Percentiles rank a stretch among this genome's conserved stretches.
These are phyloP conservation scores for Trypanosoma mega DNA, from an alignment of 208 protist genomes.

Conservation along the genomic window DNA sequence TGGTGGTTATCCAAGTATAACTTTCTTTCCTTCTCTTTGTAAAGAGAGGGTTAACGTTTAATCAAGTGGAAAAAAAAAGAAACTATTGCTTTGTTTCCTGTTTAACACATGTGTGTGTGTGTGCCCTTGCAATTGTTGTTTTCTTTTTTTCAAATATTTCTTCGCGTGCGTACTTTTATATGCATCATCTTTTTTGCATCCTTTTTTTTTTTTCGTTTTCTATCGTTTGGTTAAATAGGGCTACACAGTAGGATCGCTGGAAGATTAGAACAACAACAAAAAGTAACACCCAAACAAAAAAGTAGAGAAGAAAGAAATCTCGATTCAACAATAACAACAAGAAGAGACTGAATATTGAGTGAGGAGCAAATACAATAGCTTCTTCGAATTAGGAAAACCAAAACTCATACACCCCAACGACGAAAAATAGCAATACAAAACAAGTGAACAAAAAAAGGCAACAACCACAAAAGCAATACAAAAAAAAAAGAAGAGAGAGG, in stretches of 20 bases:
- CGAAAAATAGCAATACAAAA: not conserved
- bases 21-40: too few relatives aligned
- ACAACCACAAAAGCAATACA: not conserved
- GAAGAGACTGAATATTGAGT: too few relatives aligned
- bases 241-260: too few relatives aligned
- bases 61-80: too few relatives aligned
- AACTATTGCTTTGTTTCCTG: not conserved
- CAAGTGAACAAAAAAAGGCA: not conserved
- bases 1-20: too few relatives aligned
- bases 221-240: too few relatives aligned
- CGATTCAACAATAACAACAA: too few relatives aligned
- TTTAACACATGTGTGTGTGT: not conserved
- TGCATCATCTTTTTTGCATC: not conserved
- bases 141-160: constrained; percentile 10
- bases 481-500: not conserved
- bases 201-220: not conserved
- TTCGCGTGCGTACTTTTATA: not conserved
- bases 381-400: too few relatives aligned
- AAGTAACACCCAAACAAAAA: not conserved
- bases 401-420: too few relatives aligned
- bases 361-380: too few relatives aligned
- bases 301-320: not conserved
- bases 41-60: too few relatives aligned
- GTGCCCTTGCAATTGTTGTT: not conserved
- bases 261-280: too few relatives aligned